Evolutionary conservation across 345 rosid genomes (phyloP).

Genomic region (Syzygium grande): DNA sequence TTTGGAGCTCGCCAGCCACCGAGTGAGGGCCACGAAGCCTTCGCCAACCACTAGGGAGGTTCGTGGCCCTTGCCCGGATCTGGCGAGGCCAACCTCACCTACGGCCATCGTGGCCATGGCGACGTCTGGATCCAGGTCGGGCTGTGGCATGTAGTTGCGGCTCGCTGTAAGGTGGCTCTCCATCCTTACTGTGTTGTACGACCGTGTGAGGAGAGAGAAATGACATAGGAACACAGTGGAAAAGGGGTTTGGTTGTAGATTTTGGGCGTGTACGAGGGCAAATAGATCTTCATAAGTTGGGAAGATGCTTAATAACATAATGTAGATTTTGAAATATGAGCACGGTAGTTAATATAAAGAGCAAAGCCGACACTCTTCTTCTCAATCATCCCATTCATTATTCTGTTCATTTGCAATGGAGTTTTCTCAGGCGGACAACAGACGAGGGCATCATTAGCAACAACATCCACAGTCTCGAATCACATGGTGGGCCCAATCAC

Average conservation of each 20-base stretch:
- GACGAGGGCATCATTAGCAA: neutral
- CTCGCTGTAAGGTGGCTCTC: neutral
- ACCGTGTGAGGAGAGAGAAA: neutral
- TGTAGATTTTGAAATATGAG: neutral
- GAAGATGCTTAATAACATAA: neutral
- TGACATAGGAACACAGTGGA: too few species aligned
- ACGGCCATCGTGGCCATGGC: neutral
- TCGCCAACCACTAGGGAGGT: rapidly evolving
- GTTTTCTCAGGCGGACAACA: neutral
- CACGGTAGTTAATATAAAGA: neutral
- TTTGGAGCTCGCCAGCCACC: rapidly evolving
- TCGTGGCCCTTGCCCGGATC: neutral
- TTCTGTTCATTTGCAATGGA: neutral
- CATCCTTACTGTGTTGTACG: neutral
- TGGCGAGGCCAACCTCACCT: neutral
- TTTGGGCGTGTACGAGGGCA: neutral
- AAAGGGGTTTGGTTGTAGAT: neutral
- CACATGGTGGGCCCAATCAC: neutral
- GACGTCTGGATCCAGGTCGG: neutral
- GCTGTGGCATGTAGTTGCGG: neutral
- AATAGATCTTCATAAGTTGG: neutral
- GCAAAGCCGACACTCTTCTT: neutral
- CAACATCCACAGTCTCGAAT: neutral
- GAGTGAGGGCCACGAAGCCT: too few species aligned
- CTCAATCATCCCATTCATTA: neutral